Evolutionary conservation across 1,139 yeast species (phyloP).

Genomic region (Hyphopichia buzzinii): DNA sequence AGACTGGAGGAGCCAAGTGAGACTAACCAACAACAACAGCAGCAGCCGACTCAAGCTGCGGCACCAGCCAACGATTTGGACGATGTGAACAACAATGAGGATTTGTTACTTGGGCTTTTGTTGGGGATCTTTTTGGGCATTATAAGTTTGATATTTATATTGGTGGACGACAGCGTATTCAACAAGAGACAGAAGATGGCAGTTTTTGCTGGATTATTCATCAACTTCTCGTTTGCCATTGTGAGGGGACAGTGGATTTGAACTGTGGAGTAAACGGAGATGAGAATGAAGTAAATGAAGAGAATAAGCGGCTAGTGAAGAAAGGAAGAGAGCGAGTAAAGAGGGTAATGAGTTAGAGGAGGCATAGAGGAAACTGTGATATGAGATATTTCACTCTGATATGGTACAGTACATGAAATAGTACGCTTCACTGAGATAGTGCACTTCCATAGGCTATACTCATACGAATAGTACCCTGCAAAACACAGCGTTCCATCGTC

Average conservation of each 20-base stretch:
- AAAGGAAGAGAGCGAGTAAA: no score
- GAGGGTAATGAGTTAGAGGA: no score
- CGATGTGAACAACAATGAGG: slow-evolving; percentile 48
- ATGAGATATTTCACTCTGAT: no score
- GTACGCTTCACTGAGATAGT: no score
- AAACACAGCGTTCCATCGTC: no score
- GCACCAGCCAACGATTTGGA: slow-evolving; percentile 28
- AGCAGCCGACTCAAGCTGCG: slow-evolving; percentile 13
- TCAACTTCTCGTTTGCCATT: slow-evolving; percentile 58
- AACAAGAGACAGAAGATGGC: slow-evolving; percentile 61
- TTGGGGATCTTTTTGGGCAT: slow-evolving; percentile 67
- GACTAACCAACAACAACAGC: slow-evolving; percentile 6
- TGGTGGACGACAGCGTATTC: slow-evolving; percentile 55
- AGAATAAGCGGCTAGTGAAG: no score
- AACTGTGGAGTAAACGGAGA: no score
- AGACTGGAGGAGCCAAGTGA: slow-evolving; percentile 1
- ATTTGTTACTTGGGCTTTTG: slow-evolving; percentile 59
- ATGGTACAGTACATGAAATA: no score
- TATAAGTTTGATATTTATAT: slow-evolving; percentile 53
- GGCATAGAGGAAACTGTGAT: no score
- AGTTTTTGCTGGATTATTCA: slow-evolving; percentile 57
- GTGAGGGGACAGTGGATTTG: slow-evolving; percentile 49
- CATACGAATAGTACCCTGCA: no score
- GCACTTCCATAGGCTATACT: no score
- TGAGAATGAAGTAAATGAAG: no score